Evolutionary conservation across 148 eudicot species (phyloP), one percentile per base, ranked within the genome.

Genomic region (Rheum nobile): DNA sequence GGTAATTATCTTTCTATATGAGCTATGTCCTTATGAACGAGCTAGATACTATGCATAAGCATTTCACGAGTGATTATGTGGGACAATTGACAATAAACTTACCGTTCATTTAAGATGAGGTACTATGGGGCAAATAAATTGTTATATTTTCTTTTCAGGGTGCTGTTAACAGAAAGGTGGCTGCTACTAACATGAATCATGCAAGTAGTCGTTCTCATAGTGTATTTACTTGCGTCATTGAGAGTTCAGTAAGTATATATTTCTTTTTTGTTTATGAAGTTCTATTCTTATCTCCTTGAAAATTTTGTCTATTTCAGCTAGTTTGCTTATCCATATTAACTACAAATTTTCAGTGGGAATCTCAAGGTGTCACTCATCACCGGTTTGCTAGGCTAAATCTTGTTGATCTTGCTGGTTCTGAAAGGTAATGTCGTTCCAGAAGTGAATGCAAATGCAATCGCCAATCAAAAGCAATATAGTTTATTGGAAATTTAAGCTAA

Each of bases 121-220:
- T 48, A n/a, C n/a, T 5, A 48, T 48, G 11, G 8, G 55, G n/a
- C 7, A 16, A 6, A n/a, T 65, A 65, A 32, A 65, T 2, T 34
- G 26, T 46, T 37, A 37, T 73, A 35, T 13, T 19, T 41, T 14
- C 29, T 61, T 71, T 61, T 46, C 85, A 95, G 98, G 98, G 98
- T 72, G 82, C 98, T 72, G 85, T 91, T 76, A 95, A 95, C 84
- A 86, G 98, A 82, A 95, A 95, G 82, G 98, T 95, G 73, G 98
- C 98, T 63, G 91, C 98, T 52, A 95, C 98, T 59, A 95, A 95
- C 81, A 95, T 95, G 98, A 95, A 95, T 77, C 97, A 76, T 75
- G 98, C 98, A 38, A 95, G 98, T 77, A 95, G 98, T 87, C 97
- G 98, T 81, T 95, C 98, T 54, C 98, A 95, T 73, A 95, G 98